A percentile compares a stretch with the other conserved stretches of the same genome.
phyloP scores from a whole-genome alignment of 2,329 filamentous ascomycete genomes.

The Ilyonectria sp. region DNA sequence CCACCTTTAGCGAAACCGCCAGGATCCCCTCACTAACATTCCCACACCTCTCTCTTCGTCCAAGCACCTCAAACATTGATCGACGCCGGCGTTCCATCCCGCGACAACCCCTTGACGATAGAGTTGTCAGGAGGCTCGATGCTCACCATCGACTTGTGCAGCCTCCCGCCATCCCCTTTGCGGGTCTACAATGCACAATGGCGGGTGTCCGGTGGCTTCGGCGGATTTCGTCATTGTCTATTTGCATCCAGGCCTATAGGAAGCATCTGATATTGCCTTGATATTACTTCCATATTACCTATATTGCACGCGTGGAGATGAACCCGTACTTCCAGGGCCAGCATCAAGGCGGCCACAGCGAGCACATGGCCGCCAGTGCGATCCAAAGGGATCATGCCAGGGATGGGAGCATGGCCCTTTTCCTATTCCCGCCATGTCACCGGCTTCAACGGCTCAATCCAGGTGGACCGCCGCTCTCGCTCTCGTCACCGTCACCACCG shows the following conservation, averaged over 20 bases:
- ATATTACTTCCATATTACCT: not conserved
- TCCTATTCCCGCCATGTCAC: conserved; percentile 35
- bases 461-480: conserved; percentile 30
- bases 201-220: not conserved
- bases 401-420: conserved; percentile 24
- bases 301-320: conserved; percentile 7
- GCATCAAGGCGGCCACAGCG: not conserved
- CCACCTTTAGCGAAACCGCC: not conserved
- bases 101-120: not conserved
- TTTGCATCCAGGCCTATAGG: conserved; percentile 2
- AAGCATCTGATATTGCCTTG: not conserved
- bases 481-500: conserved; percentile 45
- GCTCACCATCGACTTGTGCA: not conserved
- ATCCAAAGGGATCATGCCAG: conserved; percentile 23
- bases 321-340: not conserved
- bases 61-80: conserved; percentile 12
- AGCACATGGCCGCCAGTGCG: conserved; percentile 4
- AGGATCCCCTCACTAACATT: conserved; percentile 12
- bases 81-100: conserved; percentile 7
- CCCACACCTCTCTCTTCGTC: not conserved
- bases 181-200: not conserved
- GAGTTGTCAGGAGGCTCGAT: not conserved
- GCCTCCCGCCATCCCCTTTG: not conserved
- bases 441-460: conserved; percentile 24
- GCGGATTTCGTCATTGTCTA: not conserved